Evolutionary conservation across 805 yeast species (phyloP).

Genomic region (Nematodospora valgi): DNA sequence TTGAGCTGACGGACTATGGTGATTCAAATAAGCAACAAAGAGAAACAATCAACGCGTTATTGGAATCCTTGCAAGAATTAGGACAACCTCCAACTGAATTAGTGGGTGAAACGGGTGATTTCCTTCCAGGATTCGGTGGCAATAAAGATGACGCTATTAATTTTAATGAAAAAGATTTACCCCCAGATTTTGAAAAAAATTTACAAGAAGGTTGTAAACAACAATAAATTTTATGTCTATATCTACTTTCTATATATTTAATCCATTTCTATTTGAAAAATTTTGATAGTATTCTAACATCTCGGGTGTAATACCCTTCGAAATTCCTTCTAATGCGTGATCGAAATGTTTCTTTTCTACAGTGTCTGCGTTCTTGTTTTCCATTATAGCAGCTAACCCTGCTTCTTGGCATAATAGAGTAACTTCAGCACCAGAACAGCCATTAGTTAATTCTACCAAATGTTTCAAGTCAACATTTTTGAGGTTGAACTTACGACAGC

Average conservation of each 20-base stretch:
- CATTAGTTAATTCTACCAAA: slow-evolving; percentile 68
- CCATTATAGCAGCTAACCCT: slow-evolving; percentile 91
- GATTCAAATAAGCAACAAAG: slow-evolving; percentile 46
- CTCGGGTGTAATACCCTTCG: slow-evolving; percentile 78
- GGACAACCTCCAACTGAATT: slow-evolving; percentile 82
- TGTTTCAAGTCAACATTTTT: slow-evolving; percentile 43
- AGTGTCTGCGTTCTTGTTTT: slow-evolving; percentile 47
- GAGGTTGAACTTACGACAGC: slow-evolving; percentile 62
- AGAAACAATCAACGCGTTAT: slow-evolving; percentile 50
- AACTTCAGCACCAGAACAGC: slow-evolving; percentile 97
- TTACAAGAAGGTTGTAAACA: slow-evolving; percentile 59
- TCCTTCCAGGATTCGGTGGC: slow-evolving; percentile 38
- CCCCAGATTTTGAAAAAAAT: slow-evolving; percentile 49
- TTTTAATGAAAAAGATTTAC: slow-evolving; percentile 51
- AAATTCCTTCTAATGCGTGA: slow-evolving; percentile 62
- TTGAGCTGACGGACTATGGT: slow-evolving; percentile 61
- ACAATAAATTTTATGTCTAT: slow-evolving; percentile 10
- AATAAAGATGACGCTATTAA: slow-evolving; percentile 36
- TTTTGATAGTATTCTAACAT: slow-evolving; percentile 74
- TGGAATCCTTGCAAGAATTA: slow-evolving; percentile 68
- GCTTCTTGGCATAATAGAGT: slow-evolving; percentile 92
- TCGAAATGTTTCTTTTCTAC: slow-evolving; percentile 71
- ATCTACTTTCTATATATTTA: slow-evolving; percentile 14
- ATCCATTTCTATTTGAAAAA: slow-evolving; percentile 44
- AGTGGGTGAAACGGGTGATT: slow-evolving; percentile 53